phyloP scores from a whole-genome alignment of 192 early-diverging fungal species.

The Gigaspora rosea region DNA sequence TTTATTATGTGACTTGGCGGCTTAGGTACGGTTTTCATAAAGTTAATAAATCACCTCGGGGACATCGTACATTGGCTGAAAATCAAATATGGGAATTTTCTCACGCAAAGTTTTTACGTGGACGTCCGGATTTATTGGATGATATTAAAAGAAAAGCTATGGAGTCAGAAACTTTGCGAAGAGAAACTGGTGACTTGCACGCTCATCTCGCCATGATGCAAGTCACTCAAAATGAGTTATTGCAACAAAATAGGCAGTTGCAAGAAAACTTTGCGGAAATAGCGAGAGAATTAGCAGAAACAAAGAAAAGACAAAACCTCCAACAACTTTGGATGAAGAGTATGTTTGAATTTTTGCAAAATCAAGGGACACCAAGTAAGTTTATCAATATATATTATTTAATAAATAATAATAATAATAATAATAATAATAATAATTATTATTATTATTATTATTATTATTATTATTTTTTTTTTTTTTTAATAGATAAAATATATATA shows the following conservation, averaged over 20 bases:
- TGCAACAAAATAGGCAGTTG: constrained; percentile 71
- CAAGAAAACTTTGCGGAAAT: constrained; percentile 76
- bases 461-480: no score
- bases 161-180: constrained; percentile 74
- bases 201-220: constrained; percentile 77
- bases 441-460: no score
- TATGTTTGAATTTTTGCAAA: constrained; percentile 62
- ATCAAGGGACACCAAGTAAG: constrained; percentile 38
- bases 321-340: constrained; percentile 70
- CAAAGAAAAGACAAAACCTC: constrained; percentile 64
- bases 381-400: background rate
- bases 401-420: no score
- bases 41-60: constrained; percentile 86
- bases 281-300: constrained; percentile 72
- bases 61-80: constrained; percentile 80
- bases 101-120: constrained; percentile 79
- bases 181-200: constrained; percentile 77
- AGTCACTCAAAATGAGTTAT: constrained; percentile 71
- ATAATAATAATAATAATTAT: no score
- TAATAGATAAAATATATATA: background rate
- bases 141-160: constrained; percentile 92
- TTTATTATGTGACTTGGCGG: no score
- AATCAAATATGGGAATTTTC: constrained; percentile 94
- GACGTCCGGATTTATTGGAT: constrained; percentile 76
- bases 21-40: constrained; percentile 85